Percentiles rank a stretch among this genome's conserved stretches.
Evolutionary conservation across 129 eudicot genomes (phyloP).

Genomic region (Scalesia atractyloides): DNA sequence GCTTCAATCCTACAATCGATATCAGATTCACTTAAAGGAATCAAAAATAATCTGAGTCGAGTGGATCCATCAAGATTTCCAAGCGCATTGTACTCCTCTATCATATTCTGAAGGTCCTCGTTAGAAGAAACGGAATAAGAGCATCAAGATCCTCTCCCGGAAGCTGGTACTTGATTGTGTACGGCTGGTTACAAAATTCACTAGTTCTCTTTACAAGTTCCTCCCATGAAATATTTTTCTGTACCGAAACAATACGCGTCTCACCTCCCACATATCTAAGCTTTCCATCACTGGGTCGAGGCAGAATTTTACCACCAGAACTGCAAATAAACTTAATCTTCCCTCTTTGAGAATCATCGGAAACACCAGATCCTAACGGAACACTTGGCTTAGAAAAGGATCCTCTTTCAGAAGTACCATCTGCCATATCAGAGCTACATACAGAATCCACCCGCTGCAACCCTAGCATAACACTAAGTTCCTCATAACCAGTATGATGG

Average conservation of each 20-base stretch:
- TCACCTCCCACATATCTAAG: constrained; percentile 90
- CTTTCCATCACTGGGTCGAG: constrained; percentile 79
- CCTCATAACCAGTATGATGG: constrained; percentile 49
- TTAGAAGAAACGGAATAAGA: constrained; percentile 79
- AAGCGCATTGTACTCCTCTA: constrained; percentile 71
- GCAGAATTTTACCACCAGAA: constrained; percentile 77
- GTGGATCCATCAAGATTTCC: constrained; percentile 48
- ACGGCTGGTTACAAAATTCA: constrained; percentile 53
- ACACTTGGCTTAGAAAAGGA: constrained; percentile 39
- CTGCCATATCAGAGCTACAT: constrained; percentile 53
- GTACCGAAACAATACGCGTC: constrained; percentile 68
- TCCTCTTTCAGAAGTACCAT: constrained; percentile 49
- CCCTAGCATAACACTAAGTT: constrained; percentile 56
- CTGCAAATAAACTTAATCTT: constrained; percentile 78
- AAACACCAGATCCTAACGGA: constrained; percentile 37
- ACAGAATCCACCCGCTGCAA: constrained; percentile 68
- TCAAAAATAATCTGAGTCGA: constrained; percentile 68
- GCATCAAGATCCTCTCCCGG: constrained; percentile 81
- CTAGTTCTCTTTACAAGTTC: constrained; percentile 65
- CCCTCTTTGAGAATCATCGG: constrained; percentile 38
- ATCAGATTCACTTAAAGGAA: constrained; percentile 47
- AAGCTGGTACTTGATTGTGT: constrained; percentile 75
- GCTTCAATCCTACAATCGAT: constrained; percentile 40
- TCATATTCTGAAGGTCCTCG: constrained; percentile 76
- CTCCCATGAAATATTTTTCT: constrained; percentile 45